Evolutionary conservation across 1,284 basidiomycete genomes (phyloP), one percentile per base, ranked within the genome.

Genomic region (Inonotus obliquus): DNA sequence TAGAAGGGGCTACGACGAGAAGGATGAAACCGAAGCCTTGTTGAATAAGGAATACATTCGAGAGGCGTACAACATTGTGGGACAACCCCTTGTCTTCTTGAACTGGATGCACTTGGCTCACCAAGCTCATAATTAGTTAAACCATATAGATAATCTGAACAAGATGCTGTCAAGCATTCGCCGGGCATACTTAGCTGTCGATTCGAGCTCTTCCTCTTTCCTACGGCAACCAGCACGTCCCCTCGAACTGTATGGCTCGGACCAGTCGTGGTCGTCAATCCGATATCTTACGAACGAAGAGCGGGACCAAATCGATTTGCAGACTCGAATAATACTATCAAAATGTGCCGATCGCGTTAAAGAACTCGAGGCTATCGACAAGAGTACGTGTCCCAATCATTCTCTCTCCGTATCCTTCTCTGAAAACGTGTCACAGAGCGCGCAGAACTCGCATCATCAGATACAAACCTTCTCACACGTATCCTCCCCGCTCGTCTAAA

Each of bases 241-340:
- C 44, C 74, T 90, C 58, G 85, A 91, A 73, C 69, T 89, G 11
- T 76, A 73, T 53, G 77, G 76, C 54, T 69, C 76, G 21, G 79
- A 82, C 59, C 77, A 81, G 60, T 76, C 79, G 29, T 92, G 88
- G 87, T 74, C 82, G 13, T 83, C 83, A 60, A 79, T 93, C 51
- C 84, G 84, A 63, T 79, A 87, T 69, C 80, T 96, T 14, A 86
- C 84, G 25, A 93, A 96, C 68, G 85, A 90, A 64, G 92, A 96
- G 72, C 79, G 94, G 57, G 93, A 96, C 74, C 91, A 95, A 73
- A 90, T 96, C 63, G 94, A 96, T 77, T 77, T 94, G 65, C 92
- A 95, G 71, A 88, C 92, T 29, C 86, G 89, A 64, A 81, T 92
- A 62, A 87, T 94, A 57, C 78, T 96, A 61, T 84, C 85, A 57